Evolutionary conservation across 768 basidiomycete genomes (phyloP), one percentile per base, ranked within the genome.

Genomic region (Porphyrellus cyaneotinctus): DNA sequence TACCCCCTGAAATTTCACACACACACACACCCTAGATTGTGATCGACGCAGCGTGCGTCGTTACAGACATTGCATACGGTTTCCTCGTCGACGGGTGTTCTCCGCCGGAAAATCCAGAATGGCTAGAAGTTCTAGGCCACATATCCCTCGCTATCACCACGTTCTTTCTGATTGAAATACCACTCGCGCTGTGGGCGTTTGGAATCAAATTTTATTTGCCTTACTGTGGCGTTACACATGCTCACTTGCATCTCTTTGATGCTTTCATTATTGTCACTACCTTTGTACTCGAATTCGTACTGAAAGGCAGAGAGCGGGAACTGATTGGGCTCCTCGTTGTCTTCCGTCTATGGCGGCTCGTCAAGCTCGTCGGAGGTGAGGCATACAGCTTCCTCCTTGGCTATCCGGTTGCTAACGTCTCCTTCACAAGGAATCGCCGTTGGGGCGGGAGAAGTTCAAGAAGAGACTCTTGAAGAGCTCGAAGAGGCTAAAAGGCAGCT

Each of bases 121-220:
- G 85, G 86, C 77, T 91, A 12, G 77, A 81, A 54, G 67, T 83
- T 28, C 70, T 89, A 31, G 70, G 83, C 8, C 73, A 78, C 49
- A 68, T 86, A 47, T 91, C 88, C 6, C 76, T 88, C 36, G 64
- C 47, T 41, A 91, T 92, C 46, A 88, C 84, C 51, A 77, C 79
- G 6, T 63, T 88, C 64, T 91, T 92, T 78, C 65, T 92, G 30
- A 24, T 84, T 54, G 91, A 92, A 81, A 87, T 92, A 47, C 86
- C 89, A 3, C 53, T 88, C 42, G 71, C 80, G 2, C 52, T 87
- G 13, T 89, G 81, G 80, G 79, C 85, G 0, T 76, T 88, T 28
- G 88, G 90, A 8, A 41, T 64, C n/a, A 61, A 68, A 31, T 84
- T 74, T 63, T 87, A 85, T 64, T 75, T 82, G 58, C 90, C 91